phyloP scores from a whole-genome alignment of 1,284 basidiomycete species.

The Ustilago trichophora region DNA sequence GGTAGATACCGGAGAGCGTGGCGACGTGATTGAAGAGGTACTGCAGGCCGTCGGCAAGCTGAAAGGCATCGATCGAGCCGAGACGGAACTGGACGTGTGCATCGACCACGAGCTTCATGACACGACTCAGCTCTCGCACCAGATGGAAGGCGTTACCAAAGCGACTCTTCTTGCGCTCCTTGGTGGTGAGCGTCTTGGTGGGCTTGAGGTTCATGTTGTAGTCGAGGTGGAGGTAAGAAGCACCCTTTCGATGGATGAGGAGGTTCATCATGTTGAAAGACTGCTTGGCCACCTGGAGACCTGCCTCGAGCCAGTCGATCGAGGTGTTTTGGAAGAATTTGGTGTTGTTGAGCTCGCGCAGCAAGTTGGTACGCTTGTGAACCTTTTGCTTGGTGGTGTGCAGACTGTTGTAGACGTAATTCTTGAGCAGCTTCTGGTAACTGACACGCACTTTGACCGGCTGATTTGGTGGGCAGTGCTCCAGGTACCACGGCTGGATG shows the following conservation, averaged over 20 bases:
- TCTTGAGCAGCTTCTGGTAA: conserved; percentile 98
- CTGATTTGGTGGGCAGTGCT: conserved; percentile 95
- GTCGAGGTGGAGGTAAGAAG: conserved; percentile 92
- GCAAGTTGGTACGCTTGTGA: conserved; percentile 96
- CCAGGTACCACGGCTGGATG: conserved; percentile 92
- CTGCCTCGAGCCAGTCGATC: conserved; percentile 99
- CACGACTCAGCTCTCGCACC: conserved; percentile 94
- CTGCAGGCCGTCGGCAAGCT: conserved; percentile 96
- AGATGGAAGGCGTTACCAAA: conserved; percentile 99
- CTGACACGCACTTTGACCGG: conserved; percentile 98
- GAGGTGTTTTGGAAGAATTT: conserved; percentile 99
- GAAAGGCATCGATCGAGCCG: conserved; percentile 98
- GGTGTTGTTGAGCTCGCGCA: conserved; percentile 93
- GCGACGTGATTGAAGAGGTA: conserved; percentile 98
- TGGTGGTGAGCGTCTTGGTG: conserved; percentile 98
- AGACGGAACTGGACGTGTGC: conserved; percentile 98
- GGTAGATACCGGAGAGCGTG: conserved; percentile 97
- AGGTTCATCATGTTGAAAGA: conserved; percentile 99
- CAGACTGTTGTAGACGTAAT: conserved; percentile 93
- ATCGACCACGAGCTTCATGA: conserved; percentile 98
- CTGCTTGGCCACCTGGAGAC: conserved; percentile 96
- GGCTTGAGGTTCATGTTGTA: conserved; percentile 97
- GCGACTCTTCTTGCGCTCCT: conserved; percentile 99
- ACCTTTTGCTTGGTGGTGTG: conserved; percentile 89
- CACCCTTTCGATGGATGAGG: conserved; percentile 96